A percentile compares a stretch with the other conserved stretches of the same genome.
phyloP scores from a whole-genome alignment of 2,329 filamentous ascomycete species.

The Didymella segeticola region DNA sequence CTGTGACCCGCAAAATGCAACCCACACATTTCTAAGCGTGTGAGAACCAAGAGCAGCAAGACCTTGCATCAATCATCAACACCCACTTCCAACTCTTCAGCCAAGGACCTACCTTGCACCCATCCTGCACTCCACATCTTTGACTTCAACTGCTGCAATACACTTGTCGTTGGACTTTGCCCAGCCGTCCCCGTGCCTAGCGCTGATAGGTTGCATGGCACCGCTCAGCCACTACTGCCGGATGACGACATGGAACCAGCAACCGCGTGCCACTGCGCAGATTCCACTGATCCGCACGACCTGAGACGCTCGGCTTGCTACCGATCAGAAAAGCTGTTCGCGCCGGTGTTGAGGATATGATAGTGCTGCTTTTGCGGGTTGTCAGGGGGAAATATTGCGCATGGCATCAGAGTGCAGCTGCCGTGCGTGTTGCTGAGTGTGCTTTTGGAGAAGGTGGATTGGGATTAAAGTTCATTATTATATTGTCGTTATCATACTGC shows the following conservation, averaged over 20 bases:
- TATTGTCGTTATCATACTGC: conserved; percentile 12
- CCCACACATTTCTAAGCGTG: too few species aligned
- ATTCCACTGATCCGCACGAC: not conserved
- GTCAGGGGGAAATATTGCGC: not conserved
- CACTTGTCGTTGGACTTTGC: not conserved
- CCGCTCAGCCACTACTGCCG: conserved; percentile 1
- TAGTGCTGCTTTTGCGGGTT: not conserved
- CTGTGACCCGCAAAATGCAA: too few species aligned
- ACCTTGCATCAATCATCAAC: not conserved
- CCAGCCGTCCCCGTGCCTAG: too few species aligned
- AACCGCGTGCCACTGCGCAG: conserved; percentile 4
- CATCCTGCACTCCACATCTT: not conserved
- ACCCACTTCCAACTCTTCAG: not conserved
- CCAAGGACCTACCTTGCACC: not conserved
- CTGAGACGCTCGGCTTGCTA: not conserved
- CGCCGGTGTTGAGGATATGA: not conserved
- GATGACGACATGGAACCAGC: conserved; percentile 11
- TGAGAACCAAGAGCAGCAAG: too few species aligned
- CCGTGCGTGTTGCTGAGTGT: not conserved
- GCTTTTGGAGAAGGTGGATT: not conserved
- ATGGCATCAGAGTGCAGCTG: not conserved
- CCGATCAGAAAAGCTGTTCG: not conserved
- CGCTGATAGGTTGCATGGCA: conserved; percentile 9
- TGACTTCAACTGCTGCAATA: not conserved
- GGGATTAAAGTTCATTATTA: conserved; percentile 14